phyloP scores from a whole-genome alignment of 1,284 basidiomycete species.

The Gomphus sp. region DNA sequence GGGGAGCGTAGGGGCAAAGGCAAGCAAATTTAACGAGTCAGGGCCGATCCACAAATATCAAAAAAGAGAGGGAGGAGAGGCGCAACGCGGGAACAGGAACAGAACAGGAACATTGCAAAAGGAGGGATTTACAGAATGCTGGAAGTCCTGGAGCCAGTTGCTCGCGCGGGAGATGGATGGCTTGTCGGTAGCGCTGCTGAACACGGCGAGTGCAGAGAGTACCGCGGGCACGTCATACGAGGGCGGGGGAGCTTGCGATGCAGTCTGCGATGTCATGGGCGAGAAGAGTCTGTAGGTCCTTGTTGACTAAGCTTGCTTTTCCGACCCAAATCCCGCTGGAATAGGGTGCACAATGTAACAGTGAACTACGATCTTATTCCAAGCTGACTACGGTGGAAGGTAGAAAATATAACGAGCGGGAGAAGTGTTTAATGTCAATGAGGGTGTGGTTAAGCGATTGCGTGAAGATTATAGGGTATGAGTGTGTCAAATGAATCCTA shows the following conservation, averaged over 20 bases:
- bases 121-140: slow-evolving; percentile 80
- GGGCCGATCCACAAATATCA: background rate
- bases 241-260: background rate
- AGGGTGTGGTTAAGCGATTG: background rate
- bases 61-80: background rate
- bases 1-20: background rate
- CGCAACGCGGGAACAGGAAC: background rate
- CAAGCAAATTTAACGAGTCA: background rate
- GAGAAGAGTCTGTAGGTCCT: background rate
- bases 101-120: background rate
- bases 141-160: slow-evolving; percentile 90
- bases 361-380: background rate
- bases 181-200: slow-evolving; percentile 74
- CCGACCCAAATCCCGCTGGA: too few species aligned
- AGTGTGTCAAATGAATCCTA: background rate
- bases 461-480: background rate
- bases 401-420: background rate
- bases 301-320: background rate
- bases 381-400: background rate
- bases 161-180: slow-evolving; percentile 77
- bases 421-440: background rate
- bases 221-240: slow-evolving; percentile 58
- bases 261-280: too few species aligned
- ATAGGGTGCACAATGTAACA: too few species aligned
- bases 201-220: slow-evolving; percentile 66